These are phyloP conservation scores for Paulownia fortunei DNA, from an alignment of 257 asterid species.

Conservation along the genomic window DNA sequence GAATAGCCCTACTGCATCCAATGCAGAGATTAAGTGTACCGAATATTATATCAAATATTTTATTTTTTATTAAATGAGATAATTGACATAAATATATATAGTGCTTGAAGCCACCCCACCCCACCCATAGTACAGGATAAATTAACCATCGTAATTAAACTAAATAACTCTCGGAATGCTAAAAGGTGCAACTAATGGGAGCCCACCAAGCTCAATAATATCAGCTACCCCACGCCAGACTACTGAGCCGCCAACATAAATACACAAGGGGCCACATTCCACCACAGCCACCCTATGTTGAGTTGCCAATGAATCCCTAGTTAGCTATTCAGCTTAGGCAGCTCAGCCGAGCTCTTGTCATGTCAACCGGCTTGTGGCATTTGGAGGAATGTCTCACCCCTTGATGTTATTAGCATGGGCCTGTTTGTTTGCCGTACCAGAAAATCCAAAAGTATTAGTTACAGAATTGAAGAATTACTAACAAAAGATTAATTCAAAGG, in stretches of 20 bases:
- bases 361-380: constrained; percentile 15
- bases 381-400: neutral
- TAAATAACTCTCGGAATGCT: no score
- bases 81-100: no score
- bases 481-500: no score
- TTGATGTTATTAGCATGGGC: neutral
- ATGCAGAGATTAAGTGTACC: no score
- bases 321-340: neutral
- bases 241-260: constrained; percentile 52
- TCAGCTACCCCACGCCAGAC: constrained; percentile 57
- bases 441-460: no score
- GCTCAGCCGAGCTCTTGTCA: constrained; percentile 15
- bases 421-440: neutral
- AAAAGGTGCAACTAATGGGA: neutral
- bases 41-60: no score
- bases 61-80: no score
- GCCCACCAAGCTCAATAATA: constrained; percentile 38
- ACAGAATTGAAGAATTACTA: no score
- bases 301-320: neutral
- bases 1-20: no score
- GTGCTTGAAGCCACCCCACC: no score
- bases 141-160: no score
- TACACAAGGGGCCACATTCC: constrained; percentile 29
- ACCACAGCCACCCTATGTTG: constrained; percentile 21
- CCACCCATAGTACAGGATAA: no score